Percentiles rank a stretch among this genome's conserved stretches.
Conservation (phyloP, 768 basidiomycete species). For the Psilocybe cubensis region DNA sequence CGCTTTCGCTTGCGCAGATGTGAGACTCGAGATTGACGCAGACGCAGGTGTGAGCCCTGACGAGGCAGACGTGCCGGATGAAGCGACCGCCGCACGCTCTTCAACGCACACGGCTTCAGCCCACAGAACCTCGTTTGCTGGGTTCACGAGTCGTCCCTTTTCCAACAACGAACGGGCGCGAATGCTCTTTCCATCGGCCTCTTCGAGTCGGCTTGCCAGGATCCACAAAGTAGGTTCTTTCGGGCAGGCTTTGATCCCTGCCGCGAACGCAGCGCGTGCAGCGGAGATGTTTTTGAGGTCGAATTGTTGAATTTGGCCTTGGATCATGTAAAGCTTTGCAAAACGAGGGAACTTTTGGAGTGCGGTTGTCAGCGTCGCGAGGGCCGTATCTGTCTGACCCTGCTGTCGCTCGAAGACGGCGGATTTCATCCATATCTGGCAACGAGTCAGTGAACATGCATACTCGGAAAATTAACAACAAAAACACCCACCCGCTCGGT, state of each 20-base stretch:
- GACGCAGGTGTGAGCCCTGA: constrained; percentile 1
- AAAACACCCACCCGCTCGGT: constrained; percentile 78
- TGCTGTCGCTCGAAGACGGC: constrained; percentile 95
- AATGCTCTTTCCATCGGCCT: constrained; percentile 89
- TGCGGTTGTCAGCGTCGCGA: constrained; percentile 75
- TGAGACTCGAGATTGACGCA: neutral
- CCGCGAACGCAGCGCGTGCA: constrained; percentile 81
- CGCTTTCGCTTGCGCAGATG: constrained; percentile 75
- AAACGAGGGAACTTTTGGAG: constrained; percentile 86
- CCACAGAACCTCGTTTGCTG: constrained; percentile 86
- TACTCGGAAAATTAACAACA: neutral
- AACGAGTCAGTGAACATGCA: neutral
- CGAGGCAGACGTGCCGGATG: constrained; percentile 1
- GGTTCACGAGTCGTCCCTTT: constrained; percentile 85
- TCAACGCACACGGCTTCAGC: constrained; percentile 91
- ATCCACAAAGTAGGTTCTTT: constrained; percentile 89
- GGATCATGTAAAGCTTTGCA: constrained; percentile 95
- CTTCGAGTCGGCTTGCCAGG: constrained; percentile 86
- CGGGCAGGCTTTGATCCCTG: constrained; percentile 86
- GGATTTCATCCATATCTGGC: constrained; percentile 98
- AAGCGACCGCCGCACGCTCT: constrained; percentile 77
- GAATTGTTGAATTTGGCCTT: constrained; percentile 84
- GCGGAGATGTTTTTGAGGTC: constrained; percentile 53
- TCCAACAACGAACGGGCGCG: constrained; percentile 91
- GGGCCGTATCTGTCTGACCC: constrained; percentile 70